phyloP scores from a whole-genome alignment of 2,329 filamentous ascomycete species.

The Trichoderma sp. region DNA sequence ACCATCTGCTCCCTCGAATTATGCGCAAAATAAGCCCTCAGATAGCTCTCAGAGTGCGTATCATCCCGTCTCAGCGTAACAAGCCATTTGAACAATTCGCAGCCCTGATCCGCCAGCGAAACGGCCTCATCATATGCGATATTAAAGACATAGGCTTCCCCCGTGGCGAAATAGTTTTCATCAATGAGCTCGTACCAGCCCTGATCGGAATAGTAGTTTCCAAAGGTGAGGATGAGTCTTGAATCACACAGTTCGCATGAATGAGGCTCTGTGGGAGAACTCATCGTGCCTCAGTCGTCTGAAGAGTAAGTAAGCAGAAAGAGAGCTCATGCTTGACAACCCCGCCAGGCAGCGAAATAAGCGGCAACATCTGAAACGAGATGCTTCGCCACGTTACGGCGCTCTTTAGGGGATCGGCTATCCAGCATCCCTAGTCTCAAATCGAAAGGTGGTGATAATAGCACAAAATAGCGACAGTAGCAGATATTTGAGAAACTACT shows the following conservation, averaged over 20 bases:
- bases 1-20: slow-evolving; percentile 10
- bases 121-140: background rate
- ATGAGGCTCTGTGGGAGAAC: background rate
- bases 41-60: background rate
- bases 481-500: too few relatives aligned
- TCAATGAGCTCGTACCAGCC: slow-evolving; percentile 8
- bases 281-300: background rate
- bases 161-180: slow-evolving; percentile 9
- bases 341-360: background rate
- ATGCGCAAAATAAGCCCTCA: slow-evolving; percentile 4
- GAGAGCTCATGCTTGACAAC: background rate
- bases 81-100: background rate
- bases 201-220: slow-evolving; percentile 5
- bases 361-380: background rate
- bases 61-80: slow-evolving; percentile 1
- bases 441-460: too few relatives aligned
- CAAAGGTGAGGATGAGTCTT: background rate
- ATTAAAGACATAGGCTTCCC: slow-evolving; percentile 6
- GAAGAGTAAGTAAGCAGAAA: background rate
- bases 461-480: too few relatives aligned
- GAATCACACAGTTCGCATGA: background rate
- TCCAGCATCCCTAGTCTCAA: too few relatives aligned
- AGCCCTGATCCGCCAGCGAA: background rate
- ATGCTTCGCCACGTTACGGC: background rate
- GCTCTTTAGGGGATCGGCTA: too few relatives aligned